phyloP scores from a whole-genome alignment of 495 filamentous ascomycete species.

The Lentithecium fluviatile region DNA sequence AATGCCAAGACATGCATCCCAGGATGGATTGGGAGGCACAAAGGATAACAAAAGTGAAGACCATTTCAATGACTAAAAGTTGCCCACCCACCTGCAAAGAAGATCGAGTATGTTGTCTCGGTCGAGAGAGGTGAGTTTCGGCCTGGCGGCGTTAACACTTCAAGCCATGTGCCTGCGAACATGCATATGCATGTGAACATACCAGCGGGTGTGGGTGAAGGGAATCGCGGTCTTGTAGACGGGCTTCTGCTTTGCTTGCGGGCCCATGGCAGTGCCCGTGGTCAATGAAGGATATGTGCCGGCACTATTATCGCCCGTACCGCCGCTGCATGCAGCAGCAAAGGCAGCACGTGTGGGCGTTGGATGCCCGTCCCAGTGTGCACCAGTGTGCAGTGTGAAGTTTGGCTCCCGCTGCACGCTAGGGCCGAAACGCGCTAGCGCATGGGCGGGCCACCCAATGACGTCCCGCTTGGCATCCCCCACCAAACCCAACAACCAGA shows the following conservation, averaged over 20 bases:
- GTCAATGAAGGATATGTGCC: neutral
- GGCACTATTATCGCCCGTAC: neutral
- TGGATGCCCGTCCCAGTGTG: too few species aligned
- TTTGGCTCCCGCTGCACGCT: too few species aligned
- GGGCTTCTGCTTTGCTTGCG: slow-evolving; percentile 27
- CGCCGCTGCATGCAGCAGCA: neutral
- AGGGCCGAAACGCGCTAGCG: neutral
- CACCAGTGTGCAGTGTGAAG: too few species aligned
- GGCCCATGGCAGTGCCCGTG: slow-evolving; percentile 8
- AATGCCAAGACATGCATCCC: too few species aligned
- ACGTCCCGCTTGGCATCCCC: slow-evolving; percentile 1
- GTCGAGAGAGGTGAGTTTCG: slow-evolving; percentile 24
- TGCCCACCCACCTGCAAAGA: slow-evolving; percentile 38
- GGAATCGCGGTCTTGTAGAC: slow-evolving; percentile 43
- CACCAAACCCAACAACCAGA: slow-evolving; percentile 6
- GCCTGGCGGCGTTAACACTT: slow-evolving; percentile 26
- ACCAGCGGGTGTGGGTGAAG: slow-evolving; percentile 41
- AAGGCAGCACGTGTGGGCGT: too few species aligned
- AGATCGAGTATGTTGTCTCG: slow-evolving; percentile 39
- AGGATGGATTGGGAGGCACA: too few species aligned
- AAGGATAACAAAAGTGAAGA: too few species aligned
- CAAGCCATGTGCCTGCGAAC: neutral
- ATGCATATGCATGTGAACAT: neutral
- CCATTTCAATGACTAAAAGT: too few species aligned
- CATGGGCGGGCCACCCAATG: neutral